phyloP scores from a whole-genome alignment of 257 asterid species.

The Knoxia roxburghii region DNA sequence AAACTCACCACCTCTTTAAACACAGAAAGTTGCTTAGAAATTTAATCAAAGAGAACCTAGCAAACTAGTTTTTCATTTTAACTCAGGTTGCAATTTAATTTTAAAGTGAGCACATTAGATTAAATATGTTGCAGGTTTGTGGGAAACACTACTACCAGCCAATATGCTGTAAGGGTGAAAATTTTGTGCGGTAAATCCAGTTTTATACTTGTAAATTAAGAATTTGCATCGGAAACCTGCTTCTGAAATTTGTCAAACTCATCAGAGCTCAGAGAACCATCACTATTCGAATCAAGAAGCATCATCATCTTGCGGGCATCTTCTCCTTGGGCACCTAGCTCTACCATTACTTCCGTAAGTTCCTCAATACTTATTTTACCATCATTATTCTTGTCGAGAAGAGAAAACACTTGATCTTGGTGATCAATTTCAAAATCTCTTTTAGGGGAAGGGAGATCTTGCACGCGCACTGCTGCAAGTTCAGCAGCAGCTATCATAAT shows the following conservation, averaged over 20 bases:
- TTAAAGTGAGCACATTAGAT: neutral
- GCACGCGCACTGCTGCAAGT: conserved; percentile 77
- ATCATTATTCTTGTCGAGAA: conserved; percentile 94
- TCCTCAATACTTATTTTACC: conserved; percentile 91
- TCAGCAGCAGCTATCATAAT: conserved; percentile 98
- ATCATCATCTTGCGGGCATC: conserved; percentile 97
- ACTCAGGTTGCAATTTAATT: neutral
- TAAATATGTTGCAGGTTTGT: neutral
- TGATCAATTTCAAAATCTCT: conserved; percentile 44
- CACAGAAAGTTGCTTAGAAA: neutral
- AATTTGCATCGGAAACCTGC: conserved; percentile 44
- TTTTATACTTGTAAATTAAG: neutral
- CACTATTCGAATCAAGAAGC: conserved; percentile 79
- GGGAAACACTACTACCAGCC: neutral
- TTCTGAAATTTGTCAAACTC: conserved; percentile 79
- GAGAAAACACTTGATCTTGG: conserved; percentile 56
- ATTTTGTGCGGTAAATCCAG: neutral
- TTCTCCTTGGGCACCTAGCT: conserved; percentile 87
- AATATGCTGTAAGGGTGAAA: neutral
- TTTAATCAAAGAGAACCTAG: neutral
- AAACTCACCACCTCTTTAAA: neutral
- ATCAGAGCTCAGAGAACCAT: conserved; percentile 87
- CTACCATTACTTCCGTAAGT: conserved; percentile 96
- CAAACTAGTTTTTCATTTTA: neutral
- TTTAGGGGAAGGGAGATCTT: conserved; percentile 62